These are phyloP conservation scores for Curvularia sp. DNA, from an alignment of 2,329 filamentous ascomycete genomes.

Conservation along the genomic window DNA sequence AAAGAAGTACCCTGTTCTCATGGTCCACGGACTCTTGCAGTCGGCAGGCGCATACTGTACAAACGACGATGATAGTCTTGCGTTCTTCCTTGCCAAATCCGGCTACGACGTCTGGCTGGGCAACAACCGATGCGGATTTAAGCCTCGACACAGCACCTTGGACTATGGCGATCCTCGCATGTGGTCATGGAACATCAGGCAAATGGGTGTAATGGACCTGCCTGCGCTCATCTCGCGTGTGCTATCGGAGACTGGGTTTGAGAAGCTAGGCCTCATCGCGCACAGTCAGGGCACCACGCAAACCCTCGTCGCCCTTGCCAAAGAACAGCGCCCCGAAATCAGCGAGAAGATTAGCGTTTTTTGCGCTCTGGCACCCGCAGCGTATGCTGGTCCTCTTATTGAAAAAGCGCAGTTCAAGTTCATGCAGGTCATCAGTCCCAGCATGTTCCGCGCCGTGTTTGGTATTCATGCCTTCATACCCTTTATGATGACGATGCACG, in stretches of 20 bases:
- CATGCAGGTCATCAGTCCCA: slow-evolving; percentile 80
- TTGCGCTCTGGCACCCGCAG: slow-evolving; percentile 88
- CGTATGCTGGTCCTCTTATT: slow-evolving; percentile 86
- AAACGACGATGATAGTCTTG: slow-evolving; percentile 87
- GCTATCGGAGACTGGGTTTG: slow-evolving; percentile 80
- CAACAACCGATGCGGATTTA: slow-evolving; percentile 89
- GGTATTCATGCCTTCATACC: slow-evolving; percentile 94
- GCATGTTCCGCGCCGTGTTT: slow-evolving; percentile 80
- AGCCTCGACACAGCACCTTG: slow-evolving; percentile 76
- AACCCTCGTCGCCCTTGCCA: slow-evolving; percentile 84
- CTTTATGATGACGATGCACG: slow-evolving; percentile 87
- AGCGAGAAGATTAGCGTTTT: slow-evolving; percentile 86
- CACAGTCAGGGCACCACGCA: slow-evolving; percentile 94
- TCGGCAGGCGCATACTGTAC: slow-evolving; percentile 87
- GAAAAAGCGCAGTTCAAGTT: slow-evolving; percentile 91
- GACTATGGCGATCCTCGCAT: slow-evolving; percentile 81
- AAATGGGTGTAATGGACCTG: slow-evolving; percentile 91
- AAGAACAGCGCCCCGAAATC: slow-evolving; percentile 85
- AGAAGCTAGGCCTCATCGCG: slow-evolving; percentile 80
- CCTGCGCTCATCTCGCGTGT: slow-evolving; percentile 82
- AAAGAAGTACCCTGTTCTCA: slow-evolving; percentile 79
- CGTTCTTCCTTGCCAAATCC: slow-evolving; percentile 89
- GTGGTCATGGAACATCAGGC: slow-evolving; percentile 93
- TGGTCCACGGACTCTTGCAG: slow-evolving; percentile 89
- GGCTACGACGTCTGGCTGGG: slow-evolving; percentile 96